Base-by-base conservation (phyloP, 768 basidiomycete genomes). In the Russula brevipes region DNA sequence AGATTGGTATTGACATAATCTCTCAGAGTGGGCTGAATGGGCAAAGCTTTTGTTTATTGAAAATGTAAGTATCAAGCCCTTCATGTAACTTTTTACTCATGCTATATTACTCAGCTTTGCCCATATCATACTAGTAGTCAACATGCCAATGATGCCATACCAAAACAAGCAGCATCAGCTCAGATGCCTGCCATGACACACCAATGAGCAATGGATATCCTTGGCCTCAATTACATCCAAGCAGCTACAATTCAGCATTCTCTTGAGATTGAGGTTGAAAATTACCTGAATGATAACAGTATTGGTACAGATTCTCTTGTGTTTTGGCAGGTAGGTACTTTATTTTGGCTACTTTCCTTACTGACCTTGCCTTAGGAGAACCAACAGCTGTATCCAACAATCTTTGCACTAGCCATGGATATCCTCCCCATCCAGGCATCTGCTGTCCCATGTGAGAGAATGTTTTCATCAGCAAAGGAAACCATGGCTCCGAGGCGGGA, bases 401-500 rank as follows among this genome's bases (percentile, higher is more conserved):
- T 59, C 35, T 59, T 59, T 19, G n/a, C 35, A 3, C 30, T 35
- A 5, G 58, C 55, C 1, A 57, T 57, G 55, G 55, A 57, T 36
- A 10, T 57, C 6, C 1, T 57, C 5, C 50, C 50, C 4, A 42
- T 52, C 33, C 41, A 59, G 8, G 58, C 17, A 6, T 59, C 58
- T 14, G 50, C 50, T 2, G 58, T 59, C 7, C 58, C 58, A 19
- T 59, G 58, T 16, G 58, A 59, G 12, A 7, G 11, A 19, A 35
- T 59, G 1, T 59, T 59, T n/a, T 52, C 58, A 2, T 51, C 50
- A n/a, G 58, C 50, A 33, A 52, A 52, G 9, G 58, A 51, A 17
- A 59, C 58, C 2, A 44, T 35, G 38, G 2, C 58, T 11, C 30
- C 39, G 14, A 9, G n/a, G 4, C 41, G 12, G 10, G 19, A 33